Evolutionary conservation across 345 rosid genomes (phyloP).

Genomic region (Turnera subulata): DNA sequence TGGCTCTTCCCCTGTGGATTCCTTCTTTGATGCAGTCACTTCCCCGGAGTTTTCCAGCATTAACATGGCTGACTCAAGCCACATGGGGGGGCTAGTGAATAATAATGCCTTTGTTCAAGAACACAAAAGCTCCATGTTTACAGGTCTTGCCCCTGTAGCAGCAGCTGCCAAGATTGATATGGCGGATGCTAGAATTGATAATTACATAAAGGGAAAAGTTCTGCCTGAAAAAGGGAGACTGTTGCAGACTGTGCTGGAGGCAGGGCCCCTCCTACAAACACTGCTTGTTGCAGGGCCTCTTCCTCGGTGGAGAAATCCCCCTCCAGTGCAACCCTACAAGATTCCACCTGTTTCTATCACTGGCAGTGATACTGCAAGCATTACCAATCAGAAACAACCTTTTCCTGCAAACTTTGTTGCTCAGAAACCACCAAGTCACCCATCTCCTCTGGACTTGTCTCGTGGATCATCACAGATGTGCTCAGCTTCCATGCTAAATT

Average conservation of each 20-base stretch:
- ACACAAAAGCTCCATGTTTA: constrained; percentile 8
- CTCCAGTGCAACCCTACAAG: constrained; percentile 57
- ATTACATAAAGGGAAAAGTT: constrained; percentile 42
- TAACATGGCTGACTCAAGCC: constrained; percentile 42
- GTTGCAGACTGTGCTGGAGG: constrained; percentile 58
- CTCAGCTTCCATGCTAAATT: constrained; percentile 50
- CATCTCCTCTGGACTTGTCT: constrained; percentile 18
- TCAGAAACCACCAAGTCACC: constrained; percentile 15
- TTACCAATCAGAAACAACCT: constrained; percentile 12
- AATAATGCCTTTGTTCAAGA: constrained; percentile 28
- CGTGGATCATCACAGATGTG: constrained; percentile 37
- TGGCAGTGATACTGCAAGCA: constrained; percentile 16
- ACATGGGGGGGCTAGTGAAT: constrained; percentile 17
- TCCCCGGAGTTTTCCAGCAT: constrained; percentile 69
- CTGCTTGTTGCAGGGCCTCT: constrained; percentile 87
- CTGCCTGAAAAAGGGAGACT: constrained; percentile 76
- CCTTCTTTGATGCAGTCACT: constrained; percentile 63
- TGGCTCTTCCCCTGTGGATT: constrained; percentile 67
- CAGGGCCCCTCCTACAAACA: constrained; percentile 78
- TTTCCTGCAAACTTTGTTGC: constrained; percentile 6
- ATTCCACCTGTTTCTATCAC: constrained; percentile 50
- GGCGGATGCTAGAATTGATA: constrained; percentile 39
- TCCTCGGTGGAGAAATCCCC: constrained; percentile 96
- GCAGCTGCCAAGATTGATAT: constrained; percentile 35
- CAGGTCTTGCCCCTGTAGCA: constrained; percentile 11